A percentile compares a stretch with the other conserved stretches of the same genome.
phyloP scores from a whole-genome alignment of 106 monocot species.

The Platanthera zijinensis region DNA sequence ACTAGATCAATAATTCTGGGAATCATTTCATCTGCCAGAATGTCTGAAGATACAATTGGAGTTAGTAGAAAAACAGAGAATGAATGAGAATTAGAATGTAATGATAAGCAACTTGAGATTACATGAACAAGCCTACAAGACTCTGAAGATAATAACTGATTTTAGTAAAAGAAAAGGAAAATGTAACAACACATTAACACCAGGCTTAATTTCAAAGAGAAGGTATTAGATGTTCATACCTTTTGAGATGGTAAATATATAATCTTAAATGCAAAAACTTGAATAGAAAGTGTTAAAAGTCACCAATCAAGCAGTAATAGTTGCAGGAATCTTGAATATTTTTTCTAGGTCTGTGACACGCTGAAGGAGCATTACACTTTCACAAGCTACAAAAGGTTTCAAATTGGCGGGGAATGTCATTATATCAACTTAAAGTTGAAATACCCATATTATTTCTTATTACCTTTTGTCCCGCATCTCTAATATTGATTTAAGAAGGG shows the following conservation, averaged over 20 bases:
- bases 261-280: neutral
- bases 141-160: slow-evolving; percentile 22
- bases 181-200: neutral
- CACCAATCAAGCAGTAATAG: neutral
- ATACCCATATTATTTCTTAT: too few relatives aligned
- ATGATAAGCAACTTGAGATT: slow-evolving; percentile 32
- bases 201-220: neutral
- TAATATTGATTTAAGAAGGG: too few relatives aligned
- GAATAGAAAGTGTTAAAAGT: neutral
- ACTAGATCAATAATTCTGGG: slow-evolving; percentile 50
- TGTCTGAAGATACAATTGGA: slow-evolving; percentile 35
- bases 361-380: neutral
- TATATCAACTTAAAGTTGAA: too few relatives aligned
- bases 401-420: neutral
- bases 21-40: slow-evolving; percentile 44
- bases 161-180: neutral
- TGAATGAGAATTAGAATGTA: slow-evolving; percentile 13
- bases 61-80: slow-evolving; percentile 1
- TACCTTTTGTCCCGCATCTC: too few relatives aligned
- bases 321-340: neutral
- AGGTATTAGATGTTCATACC: neutral
- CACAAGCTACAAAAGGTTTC: neutral
- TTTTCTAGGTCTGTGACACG: neutral
- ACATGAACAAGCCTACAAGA: slow-evolving; percentile 44
- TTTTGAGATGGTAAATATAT: neutral